These are phyloP conservation scores for Lentinula raphanica DNA, from an alignment of 768 basidiomycete species.

Conservation along the genomic window DNA sequence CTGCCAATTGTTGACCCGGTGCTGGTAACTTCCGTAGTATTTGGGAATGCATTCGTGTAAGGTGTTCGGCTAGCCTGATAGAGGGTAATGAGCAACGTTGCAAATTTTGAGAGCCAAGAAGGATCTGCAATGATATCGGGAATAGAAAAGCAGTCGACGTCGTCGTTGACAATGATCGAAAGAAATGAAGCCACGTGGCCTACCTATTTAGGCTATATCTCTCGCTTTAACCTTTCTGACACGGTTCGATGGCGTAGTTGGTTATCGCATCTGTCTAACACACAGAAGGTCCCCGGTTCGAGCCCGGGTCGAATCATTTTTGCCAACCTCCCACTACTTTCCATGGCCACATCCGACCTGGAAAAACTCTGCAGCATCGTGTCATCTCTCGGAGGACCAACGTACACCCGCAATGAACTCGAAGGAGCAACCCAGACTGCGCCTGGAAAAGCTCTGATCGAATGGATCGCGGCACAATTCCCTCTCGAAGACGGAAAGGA, in stretches of 20 bases:
- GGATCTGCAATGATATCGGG: neutral
- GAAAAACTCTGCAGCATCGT: conserved; percentile 13
- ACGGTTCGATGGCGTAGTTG: conserved; percentile 68
- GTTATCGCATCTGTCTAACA: conserved; percentile 84
- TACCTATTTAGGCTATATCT: no score
- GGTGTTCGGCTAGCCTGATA: no score
- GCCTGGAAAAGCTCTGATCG: conserved; percentile 24
- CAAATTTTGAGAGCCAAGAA: neutral
- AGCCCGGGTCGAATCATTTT: conserved; percentile 14
- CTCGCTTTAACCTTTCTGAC: no score
- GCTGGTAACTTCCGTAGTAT: no score
- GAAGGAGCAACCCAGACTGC: conserved; percentile 29
- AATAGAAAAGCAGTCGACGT: no score
- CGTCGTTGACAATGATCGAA: neutral
- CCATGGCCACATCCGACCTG: neutral
- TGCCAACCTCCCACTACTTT: neutral
- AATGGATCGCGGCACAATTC: conserved; percentile 28
- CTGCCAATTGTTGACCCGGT: no score
- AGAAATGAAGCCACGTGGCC: neutral
- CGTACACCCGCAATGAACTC: conserved; percentile 21
- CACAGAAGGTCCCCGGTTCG: conserved; percentile 11
- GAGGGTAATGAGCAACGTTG: no score
- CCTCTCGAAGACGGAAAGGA: neutral
- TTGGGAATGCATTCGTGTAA: no score
- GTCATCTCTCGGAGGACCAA: conserved; percentile 27